Evolutionary conservation across 768 basidiomycete genomes (phyloP).

Genomic region (Auricularia sp.): DNA sequence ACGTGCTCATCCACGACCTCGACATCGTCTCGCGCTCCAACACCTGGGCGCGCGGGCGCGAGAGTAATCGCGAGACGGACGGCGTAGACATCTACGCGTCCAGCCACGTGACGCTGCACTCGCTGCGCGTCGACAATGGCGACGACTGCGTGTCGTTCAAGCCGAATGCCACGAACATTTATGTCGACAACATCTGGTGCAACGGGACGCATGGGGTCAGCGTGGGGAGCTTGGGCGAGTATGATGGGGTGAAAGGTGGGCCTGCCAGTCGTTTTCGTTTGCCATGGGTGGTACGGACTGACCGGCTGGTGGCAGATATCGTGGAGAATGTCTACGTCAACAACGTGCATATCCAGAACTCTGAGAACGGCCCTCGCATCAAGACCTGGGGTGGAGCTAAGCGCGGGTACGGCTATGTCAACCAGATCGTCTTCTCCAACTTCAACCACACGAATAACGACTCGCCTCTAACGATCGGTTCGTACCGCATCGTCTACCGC

Average conservation of each 20-base stretch:
- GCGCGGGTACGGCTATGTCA: not conserved
- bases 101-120: not conserved
- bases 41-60: not conserved
- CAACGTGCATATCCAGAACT: slow-evolving; percentile 52
- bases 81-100: not conserved
- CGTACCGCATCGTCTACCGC: slow-evolving; percentile 17
- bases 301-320: slow-evolving; percentile 29
- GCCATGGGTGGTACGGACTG: not conserved
- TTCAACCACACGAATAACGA: slow-evolving; percentile 46
- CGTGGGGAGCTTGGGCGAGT: slow-evolving; percentile 50
- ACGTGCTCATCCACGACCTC: not conserved
- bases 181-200: slow-evolving; percentile 47
- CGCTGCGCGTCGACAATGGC: slow-evolving; percentile 7
- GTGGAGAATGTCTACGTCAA: slow-evolving; percentile 49
- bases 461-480: slow-evolving; percentile 44
- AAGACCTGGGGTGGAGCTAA: slow-evolving; percentile 49
- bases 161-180: slow-evolving; percentile 45
- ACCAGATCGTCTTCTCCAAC: slow-evolving; percentile 38
- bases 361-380: slow-evolving; percentile 57
- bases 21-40: not conserved
- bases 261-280: no score
- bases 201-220: slow-evolving; percentile 50
- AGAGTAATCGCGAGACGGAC: not conserved
- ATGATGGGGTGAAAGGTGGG: slow-evolving; percentile 9
- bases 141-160: slow-evolving; percentile 52